Evolutionary conservation across 2,329 filamentous ascomycete species (phyloP).

Genomic region (Penicillium sp.): DNA sequence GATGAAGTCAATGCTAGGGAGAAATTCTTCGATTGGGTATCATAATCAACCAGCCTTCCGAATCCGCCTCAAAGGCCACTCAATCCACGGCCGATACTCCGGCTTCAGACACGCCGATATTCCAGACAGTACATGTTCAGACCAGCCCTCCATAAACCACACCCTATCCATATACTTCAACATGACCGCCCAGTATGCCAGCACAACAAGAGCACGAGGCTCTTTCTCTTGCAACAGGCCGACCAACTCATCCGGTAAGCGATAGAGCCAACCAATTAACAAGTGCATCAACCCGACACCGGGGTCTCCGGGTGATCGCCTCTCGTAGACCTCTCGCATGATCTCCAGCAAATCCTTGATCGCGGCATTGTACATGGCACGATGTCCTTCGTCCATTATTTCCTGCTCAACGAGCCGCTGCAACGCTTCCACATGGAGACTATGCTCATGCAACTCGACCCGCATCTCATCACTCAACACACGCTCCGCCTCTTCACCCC

Average conservation of each 20-base stretch:
- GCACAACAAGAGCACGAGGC: constrained; percentile 28
- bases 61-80: constrained; percentile 25
- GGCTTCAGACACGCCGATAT: constrained; percentile 22
- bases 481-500: not conserved
- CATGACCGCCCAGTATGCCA: constrained; percentile 36
- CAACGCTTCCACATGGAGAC: constrained; percentile 14
- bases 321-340: constrained; percentile 24
- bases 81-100: constrained; percentile 28
- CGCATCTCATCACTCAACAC: constrained; percentile 15
- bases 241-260: constrained; percentile 27
- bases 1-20: too few species aligned
- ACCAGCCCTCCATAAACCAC: constrained; percentile 41
- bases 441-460: constrained; percentile 21
- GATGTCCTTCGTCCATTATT: not conserved
- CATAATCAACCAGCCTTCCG: not conserved
- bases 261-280: constrained; percentile 37
- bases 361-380: constrained; percentile 10
- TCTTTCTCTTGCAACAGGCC: constrained; percentile 30
- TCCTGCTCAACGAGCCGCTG: constrained; percentile 16
- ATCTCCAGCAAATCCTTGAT: constrained; percentile 18
- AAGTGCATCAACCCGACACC: constrained; percentile 27
- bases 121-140: constrained; percentile 35
- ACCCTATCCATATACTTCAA: constrained; percentile 33
- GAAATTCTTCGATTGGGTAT: not conserved
- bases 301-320: constrained; percentile 7